Percentiles rank a stretch among this genome's conserved stretches.
These are phyloP conservation scores for Nicotiana sylvestris DNA, from an alignment of 257 asterid species.

Conservation along the genomic window DNA sequence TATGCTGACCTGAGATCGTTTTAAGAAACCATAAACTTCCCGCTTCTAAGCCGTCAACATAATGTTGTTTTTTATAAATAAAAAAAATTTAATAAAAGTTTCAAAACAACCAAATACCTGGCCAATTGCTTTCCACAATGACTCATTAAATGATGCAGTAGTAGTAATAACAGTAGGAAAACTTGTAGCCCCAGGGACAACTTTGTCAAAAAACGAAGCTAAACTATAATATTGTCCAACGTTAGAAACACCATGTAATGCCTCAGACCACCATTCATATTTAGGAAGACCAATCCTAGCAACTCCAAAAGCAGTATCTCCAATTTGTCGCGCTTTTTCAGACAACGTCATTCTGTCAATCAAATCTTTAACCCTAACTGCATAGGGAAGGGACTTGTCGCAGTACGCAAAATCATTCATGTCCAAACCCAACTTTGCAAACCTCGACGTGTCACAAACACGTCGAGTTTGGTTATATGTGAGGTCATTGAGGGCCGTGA, in stretches of 20 bases:
- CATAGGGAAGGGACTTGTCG: constrained; percentile 17
- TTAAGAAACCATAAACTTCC: too few relatives aligned
- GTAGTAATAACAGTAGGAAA: constrained; percentile 33
- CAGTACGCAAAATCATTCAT: constrained; percentile 30
- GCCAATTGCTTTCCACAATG: constrained; percentile 36
- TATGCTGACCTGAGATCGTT: too few relatives aligned
- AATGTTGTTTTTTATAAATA: too few relatives aligned
- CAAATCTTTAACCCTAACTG: constrained; percentile 39
- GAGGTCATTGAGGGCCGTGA: not conserved
- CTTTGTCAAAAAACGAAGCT: constrained; percentile 19
- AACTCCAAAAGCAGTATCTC: constrained; percentile 34
- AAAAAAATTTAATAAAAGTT: too few relatives aligned
- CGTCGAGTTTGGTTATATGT: constrained; percentile 8
- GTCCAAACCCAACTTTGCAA: constrained; percentile 25
- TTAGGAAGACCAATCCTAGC: constrained; percentile 34
- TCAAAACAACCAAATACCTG: constrained; percentile 17
- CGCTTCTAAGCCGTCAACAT: too few relatives aligned
- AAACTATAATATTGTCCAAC: constrained; percentile 15
- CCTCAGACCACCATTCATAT: constrained; percentile 62
- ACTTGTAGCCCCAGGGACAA: constrained; percentile 35
- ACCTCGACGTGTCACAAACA: constrained; percentile 31
- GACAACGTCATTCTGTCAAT: constrained; percentile 35
- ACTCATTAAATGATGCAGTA: constrained; percentile 29
- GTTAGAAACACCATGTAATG: constrained; percentile 43
- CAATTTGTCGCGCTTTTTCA: constrained; percentile 37